A percentile compares a stretch with the other conserved stretches of the same genome.
phyloP scores from a whole-genome alignment of 371 early-diverging fungal genomes.

The Umbelopsis sp. region DNA sequence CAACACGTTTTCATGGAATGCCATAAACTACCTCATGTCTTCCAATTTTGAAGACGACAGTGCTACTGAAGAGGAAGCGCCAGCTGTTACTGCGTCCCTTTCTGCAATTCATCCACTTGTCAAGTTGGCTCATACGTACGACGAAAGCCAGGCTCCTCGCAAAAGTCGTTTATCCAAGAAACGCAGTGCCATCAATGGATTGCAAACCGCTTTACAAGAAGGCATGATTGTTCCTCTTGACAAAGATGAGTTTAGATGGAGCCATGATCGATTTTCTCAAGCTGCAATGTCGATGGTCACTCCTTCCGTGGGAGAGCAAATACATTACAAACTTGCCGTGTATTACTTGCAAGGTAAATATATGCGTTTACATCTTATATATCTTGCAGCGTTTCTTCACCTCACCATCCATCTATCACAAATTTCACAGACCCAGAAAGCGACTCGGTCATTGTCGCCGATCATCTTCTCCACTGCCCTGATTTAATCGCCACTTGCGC shows the following conservation, averaged over 20 bases:
- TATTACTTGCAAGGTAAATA: constrained; percentile 29
- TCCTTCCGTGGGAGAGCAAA: constrained; percentile 34
- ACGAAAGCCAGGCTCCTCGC: not conserved
- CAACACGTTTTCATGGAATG: constrained; percentile 48
- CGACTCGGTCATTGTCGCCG: constrained; percentile 41
- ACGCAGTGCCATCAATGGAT: constrained; percentile 44
- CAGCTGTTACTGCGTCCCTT: too few relatives aligned
- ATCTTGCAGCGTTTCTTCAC: not conserved
- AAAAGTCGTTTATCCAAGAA: not conserved
- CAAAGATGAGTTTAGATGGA: constrained; percentile 49
- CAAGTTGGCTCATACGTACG: constrained; percentile 8
- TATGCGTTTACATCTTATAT: constrained; percentile 18
- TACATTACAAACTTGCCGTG: constrained; percentile 45
- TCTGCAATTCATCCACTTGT: constrained; percentile 2
- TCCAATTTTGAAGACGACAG: constrained; percentile 39
- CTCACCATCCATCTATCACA: not conserved
- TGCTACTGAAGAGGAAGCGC: constrained; percentile 29
- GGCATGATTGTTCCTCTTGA: constrained; percentile 47
- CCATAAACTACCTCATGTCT: constrained; percentile 43
- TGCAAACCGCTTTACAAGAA: constrained; percentile 51
- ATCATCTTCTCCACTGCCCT: constrained; percentile 44
- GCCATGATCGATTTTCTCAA: constrained; percentile 50
- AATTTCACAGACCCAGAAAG: constrained; percentile 26
- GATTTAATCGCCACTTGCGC: constrained; percentile 27
- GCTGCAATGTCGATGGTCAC: constrained; percentile 52